phyloP scores from a whole-genome alignment of 768 basidiomycete genomes.

The Phanerochaete sordida region DNA sequence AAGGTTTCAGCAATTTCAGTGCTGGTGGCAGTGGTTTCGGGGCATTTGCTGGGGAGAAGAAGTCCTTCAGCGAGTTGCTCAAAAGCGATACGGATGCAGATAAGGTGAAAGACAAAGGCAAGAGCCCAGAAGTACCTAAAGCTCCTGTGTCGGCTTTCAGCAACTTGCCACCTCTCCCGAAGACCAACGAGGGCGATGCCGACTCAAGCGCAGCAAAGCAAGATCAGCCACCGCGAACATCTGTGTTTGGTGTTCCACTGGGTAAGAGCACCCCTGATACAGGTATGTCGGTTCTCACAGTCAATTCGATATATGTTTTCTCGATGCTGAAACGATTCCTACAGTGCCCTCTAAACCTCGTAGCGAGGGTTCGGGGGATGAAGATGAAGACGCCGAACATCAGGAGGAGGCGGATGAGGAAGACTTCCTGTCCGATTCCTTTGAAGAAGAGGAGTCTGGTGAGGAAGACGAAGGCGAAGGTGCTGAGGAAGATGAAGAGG shows the following conservation, averaged over 20 bases:
- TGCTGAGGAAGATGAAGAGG: constrained; percentile 22
- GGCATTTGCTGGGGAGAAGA: constrained; percentile 34
- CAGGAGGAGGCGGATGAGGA: constrained; percentile 17
- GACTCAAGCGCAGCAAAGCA: background rate
- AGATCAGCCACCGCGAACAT: background rate
- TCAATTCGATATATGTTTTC: background rate
- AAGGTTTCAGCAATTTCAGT: constrained; percentile 38
- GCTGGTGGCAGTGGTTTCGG: constrained; percentile 36
- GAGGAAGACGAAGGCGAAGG: constrained; percentile 28
- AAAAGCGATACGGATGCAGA: constrained; percentile 27
- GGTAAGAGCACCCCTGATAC: background rate
- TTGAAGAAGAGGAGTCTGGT: constrained; percentile 25
- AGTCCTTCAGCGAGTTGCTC: constrained; percentile 62
- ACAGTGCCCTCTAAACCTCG: background rate
- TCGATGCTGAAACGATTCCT: background rate
- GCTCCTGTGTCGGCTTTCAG: constrained; percentile 17
- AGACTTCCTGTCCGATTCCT: constrained; percentile 22
- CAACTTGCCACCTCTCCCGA: background rate
- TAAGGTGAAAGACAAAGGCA: background rate
- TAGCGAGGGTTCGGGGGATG: background rate
- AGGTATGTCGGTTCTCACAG: background rate
- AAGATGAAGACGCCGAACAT: constrained; percentile 8
- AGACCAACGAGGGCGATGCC: background rate
- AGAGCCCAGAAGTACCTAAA: background rate
- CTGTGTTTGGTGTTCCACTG: background rate